Conservation (phyloP, 768 basidiomycete genomes). For the Suillus alpinus region DNA sequence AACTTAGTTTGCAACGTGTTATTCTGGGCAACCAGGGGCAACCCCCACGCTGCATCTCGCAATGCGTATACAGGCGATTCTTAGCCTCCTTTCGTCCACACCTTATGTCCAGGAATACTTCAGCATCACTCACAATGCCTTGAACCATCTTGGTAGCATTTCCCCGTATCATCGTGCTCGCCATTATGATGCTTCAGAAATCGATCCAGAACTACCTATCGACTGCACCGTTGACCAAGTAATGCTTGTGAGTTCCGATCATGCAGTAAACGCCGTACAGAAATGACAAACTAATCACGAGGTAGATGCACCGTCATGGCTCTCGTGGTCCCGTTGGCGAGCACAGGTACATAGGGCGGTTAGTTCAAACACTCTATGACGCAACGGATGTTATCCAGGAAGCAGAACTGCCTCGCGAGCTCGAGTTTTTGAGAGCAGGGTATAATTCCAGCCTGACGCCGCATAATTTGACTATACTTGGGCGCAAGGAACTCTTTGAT, state of each 20-base stretch:
- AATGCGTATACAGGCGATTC: neutral
- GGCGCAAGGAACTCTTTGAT: slow-evolving; percentile 31
- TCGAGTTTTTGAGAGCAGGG: slow-evolving; percentile 33
- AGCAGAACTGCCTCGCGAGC: slow-evolving; percentile 24
- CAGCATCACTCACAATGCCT: neutral
- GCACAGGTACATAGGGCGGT: slow-evolving; percentile 28
- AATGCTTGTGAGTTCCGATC: slow-evolving; percentile 28
- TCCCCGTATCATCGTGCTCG: slow-evolving; percentile 36
- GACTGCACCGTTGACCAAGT: slow-evolving; percentile 41
- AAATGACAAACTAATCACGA: neutral
- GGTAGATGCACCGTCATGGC: slow-evolving; percentile 36
- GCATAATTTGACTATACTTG: slow-evolving; percentile 33
- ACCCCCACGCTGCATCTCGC: neutral
- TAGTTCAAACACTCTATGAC: slow-evolving; percentile 27
- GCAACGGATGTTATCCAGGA: slow-evolving; percentile 20
- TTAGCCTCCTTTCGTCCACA: neutral
- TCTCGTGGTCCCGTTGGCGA: slow-evolving; percentile 33
- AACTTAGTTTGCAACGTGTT: neutral
- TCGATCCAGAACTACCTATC: slow-evolving; percentile 24
- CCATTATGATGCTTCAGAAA: slow-evolving; percentile 24
- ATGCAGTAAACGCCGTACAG: neutral
- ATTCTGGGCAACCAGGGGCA: neutral
- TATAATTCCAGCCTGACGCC: slow-evolving; percentile 29
- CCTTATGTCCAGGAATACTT: slow-evolving; percentile 19
- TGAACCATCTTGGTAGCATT: slow-evolving; percentile 30